Evolutionary conservation across 441 rosid species (phyloP).

Genomic region (Omphalea diandra): DNA sequence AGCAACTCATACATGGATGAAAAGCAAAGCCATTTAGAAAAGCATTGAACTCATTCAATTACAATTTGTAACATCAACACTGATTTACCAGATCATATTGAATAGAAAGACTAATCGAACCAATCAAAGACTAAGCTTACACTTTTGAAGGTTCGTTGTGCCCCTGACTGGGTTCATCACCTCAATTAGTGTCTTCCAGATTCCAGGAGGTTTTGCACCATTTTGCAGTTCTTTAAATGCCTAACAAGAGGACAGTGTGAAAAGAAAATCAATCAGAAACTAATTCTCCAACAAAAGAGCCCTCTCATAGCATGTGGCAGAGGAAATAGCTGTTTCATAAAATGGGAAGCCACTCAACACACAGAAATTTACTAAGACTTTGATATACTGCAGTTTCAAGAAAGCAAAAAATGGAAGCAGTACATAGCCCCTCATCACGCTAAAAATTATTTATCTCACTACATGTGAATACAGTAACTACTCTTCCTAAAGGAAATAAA

Average conservation of each 20-base stretch:
- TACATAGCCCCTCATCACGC: neutral
- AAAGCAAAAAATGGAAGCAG: neutral
- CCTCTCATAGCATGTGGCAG: neutral
- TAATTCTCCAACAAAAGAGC: neutral
- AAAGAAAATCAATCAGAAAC: slow-evolving; percentile 1
- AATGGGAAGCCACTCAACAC: neutral
- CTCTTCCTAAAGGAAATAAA: neutral
- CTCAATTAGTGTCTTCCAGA: slow-evolving; percentile 62
- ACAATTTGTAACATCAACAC: neutral
- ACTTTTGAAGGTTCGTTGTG: slow-evolving; percentile 41
- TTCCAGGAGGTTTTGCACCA: slow-evolving; percentile 78
- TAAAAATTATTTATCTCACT: neutral
- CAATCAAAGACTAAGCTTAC: slow-evolving; percentile 44
- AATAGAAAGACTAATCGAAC: neutral
- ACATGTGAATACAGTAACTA: neutral
- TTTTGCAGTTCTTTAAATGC: slow-evolving; percentile 62
- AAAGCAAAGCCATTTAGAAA: no score
- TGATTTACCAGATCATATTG: neutral
- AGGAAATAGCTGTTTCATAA: neutral
- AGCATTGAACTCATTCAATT: neutral
- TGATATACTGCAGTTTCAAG: slow-evolving; percentile 1
- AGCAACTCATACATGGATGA: neutral
- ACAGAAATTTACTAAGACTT: neutral
- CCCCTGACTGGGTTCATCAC: slow-evolving; percentile 59
- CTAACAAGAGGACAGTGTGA: slow-evolving; percentile 34